Evolutionary conservation across 306 rosid genomes (phyloP).

Genomic region (Prunus fruticosa): DNA sequence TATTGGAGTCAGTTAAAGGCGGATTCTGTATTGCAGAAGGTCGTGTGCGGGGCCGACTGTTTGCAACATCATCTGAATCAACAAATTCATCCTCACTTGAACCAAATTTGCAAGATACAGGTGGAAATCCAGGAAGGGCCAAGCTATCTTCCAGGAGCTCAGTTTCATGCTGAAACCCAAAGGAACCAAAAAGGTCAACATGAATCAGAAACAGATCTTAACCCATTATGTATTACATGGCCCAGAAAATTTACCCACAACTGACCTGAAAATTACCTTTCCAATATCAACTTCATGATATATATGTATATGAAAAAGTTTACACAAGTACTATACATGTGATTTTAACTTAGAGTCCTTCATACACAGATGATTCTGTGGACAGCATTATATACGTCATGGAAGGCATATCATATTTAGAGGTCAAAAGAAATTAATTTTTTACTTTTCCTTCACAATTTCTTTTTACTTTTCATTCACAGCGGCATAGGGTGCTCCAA

Average conservation of each 20-base stretch:
- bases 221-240: slow-evolving; percentile 3
- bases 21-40: slow-evolving; percentile 40
- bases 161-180: slow-evolving; percentile 44
- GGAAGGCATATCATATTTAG: not conserved
- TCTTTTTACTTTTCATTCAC: slow-evolving; percentile 1
- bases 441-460: no score
- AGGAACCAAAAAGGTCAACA: not conserved
- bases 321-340: no score
- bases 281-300: no score
- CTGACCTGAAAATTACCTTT: no score
- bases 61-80: slow-evolving; percentile 77
- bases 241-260: not conserved
- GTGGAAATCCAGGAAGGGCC: slow-evolving; percentile 45
- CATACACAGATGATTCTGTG: no score
- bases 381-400: not conserved
- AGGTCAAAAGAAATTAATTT: not conserved
- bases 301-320: no score
- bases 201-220: not conserved
- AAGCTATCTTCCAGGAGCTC: slow-evolving; percentile 61
- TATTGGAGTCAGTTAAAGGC: slow-evolving; percentile 48
- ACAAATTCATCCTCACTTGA: slow-evolving; percentile 71
- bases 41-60: slow-evolving; percentile 54
- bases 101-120: slow-evolving; percentile 42
- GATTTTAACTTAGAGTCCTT: no score
- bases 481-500: no score